Percentiles rank a stretch among this genome's conserved stretches.
Evolutionary conservation across 169 alveolate species (phyloP).

Genomic region (Plasmodium relictum): DNA sequence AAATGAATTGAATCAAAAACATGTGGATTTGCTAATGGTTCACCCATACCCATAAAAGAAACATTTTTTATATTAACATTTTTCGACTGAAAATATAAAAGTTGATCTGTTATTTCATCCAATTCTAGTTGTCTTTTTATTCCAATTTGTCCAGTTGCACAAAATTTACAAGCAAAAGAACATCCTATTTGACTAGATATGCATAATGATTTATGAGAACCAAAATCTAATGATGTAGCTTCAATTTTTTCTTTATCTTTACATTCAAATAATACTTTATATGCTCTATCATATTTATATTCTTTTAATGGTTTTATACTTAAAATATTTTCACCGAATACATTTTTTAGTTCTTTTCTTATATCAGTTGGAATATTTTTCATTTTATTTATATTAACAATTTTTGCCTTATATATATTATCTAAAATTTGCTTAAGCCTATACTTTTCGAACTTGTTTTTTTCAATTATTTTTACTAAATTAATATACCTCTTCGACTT

Average conservation of each 20-base stretch:
- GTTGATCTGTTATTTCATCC: slow-evolving; percentile 91
- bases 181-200: slow-evolving; percentile 92
- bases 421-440: slow-evolving; percentile 81
- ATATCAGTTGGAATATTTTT: slow-evolving; percentile 82
- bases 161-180: slow-evolving; percentile 88
- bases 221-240: slow-evolving; percentile 87
- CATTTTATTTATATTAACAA: slow-evolving; percentile 79
- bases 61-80: slow-evolving; percentile 86
- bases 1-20: slow-evolving; percentile 88
- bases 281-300: slow-evolving; percentile 85
- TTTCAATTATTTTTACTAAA: slow-evolving; percentile 28
- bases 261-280: slow-evolving; percentile 86
- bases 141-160: slow-evolving; percentile 92
- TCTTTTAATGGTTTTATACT: slow-evolving; percentile 80
- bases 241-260: slow-evolving; percentile 88
- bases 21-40: slow-evolving; percentile 92
- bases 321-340: slow-evolving; percentile 77
- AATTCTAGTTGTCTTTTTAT: slow-evolving; percentile 88
- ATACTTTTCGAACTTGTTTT: slow-evolving; percentile 74
- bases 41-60: slow-evolving; percentile 94
- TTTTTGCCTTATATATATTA: slow-evolving; percentile 82
- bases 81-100: slow-evolving; percentile 85
- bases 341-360: slow-evolving; percentile 79
- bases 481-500: slow-evolving; percentile 48
- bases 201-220: slow-evolving; percentile 88